Base-by-base conservation (phyloP, 805 yeast species). In the Lachancea sp. region DNA sequence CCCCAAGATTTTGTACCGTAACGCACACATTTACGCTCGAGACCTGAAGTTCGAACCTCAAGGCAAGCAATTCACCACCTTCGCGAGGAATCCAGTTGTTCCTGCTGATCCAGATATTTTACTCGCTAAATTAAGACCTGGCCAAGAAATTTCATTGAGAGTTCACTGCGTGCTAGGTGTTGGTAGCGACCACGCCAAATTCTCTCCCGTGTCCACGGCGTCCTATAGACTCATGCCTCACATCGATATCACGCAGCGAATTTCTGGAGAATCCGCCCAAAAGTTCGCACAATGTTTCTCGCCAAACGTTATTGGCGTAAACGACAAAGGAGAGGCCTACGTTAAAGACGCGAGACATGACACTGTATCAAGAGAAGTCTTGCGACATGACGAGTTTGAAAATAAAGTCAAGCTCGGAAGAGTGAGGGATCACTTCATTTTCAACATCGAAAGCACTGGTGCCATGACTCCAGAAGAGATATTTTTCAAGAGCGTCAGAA, bases 401-500 rank as follows among this genome's bases (percentile, higher is more conserved):
- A 94, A 83, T 29, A 84, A 85, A 54, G 97, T 92, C 42, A 83
- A 83, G 63, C 72, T 92, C 40, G 98, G 97, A 32, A 79, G 98
- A 65, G 74, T 74, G 51, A 80, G 96, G 63, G 92, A 84, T 61
- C 96, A 92, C 55, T 92, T 92, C 63, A 85, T 92, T 38, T 92
- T 87, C 70, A 86, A 88, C 55, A 88, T 92, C 34, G 98, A 92
- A 66, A 80, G 90, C 42, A 81, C 95, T 2, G 97, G 98, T 29
- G 96, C 97, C 30, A 89, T 92, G 96, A 71, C 87, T 12, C 96
- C 98, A 17, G 96, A 86, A 55, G 97, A 90, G 67, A 87, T 92
- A 40, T 92, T 92, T 66, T 78, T 87, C 68, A 92, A 90, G 63
- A 78, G 90, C 45, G 83, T 92, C 37, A 75, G 90, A 61, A 80